Evolutionary conservation across 768 basidiomycete species (phyloP).

Genomic region (Amanita pallidorosea): DNA sequence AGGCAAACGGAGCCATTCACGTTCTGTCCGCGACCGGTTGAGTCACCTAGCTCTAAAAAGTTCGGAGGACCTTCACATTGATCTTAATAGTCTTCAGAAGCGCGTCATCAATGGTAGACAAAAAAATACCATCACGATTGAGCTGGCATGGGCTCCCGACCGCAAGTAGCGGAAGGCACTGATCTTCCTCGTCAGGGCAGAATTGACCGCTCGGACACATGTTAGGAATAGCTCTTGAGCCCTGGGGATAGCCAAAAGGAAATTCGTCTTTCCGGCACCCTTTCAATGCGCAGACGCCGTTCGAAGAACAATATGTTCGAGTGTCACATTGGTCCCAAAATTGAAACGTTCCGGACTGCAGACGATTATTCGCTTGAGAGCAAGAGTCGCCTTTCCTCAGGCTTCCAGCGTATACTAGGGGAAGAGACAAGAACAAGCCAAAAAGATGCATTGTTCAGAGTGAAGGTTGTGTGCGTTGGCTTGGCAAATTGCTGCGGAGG

Average conservation of each 20-base stretch:
- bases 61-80: conserved; percentile 68
- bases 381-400: conserved; percentile 35
- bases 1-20: conserved; percentile 79
- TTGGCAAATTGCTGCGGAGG: neutral
- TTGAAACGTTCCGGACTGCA: conserved; percentile 70
- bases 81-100: conserved; percentile 32
- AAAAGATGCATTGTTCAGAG: conserved; percentile 25
- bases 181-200: conserved; percentile 77
- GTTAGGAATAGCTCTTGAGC: conserved; percentile 35
- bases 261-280: conserved; percentile 71
- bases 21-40: conserved; percentile 56
- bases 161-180: conserved; percentile 47
- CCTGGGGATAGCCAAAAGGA: conserved; percentile 54
- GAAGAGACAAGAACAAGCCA: conserved; percentile 41
- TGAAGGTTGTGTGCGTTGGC: neutral
- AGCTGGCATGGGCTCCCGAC: conserved; percentile 71
- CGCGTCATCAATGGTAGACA: neutral
- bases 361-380: conserved; percentile 46
- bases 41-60: conserved; percentile 50
- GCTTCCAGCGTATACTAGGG: conserved; percentile 35
- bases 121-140: conserved; percentile 68
- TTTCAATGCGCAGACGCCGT: conserved; percentile 46
- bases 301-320: conserved; percentile 50
- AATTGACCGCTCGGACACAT: conserved; percentile 55
- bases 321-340: conserved; percentile 73